Evolutionary conservation across 371 early-diverging fungal species (phyloP).

Genomic region (Mortierella sp.): DNA sequence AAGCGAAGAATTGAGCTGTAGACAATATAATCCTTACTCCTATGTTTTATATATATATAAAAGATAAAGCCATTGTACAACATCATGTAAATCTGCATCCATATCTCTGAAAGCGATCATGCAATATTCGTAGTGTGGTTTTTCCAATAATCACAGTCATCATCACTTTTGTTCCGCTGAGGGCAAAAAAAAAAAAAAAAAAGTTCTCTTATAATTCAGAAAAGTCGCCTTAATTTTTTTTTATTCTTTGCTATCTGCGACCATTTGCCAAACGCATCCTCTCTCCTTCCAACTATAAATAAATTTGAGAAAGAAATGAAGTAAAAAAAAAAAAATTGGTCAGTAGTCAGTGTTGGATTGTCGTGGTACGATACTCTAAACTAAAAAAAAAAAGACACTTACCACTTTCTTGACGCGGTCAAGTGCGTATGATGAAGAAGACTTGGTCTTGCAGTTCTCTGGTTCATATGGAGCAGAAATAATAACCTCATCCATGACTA

Average conservation of each 20-base stretch:
- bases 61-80: too few relatives aligned
- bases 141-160: too few relatives aligned
- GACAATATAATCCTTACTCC: too few relatives aligned
- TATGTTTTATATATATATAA: too few relatives aligned
- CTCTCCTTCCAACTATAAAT: constrained; percentile 68
- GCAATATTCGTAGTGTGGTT: too few relatives aligned
- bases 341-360: not conserved
- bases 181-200: too few relatives aligned
- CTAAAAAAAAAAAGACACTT: constrained; percentile 32
- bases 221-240: too few relatives aligned
- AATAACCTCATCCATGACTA: constrained; percentile 87
- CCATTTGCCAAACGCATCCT: constrained; percentile 61
- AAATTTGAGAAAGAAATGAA: not conserved
- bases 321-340: not conserved
- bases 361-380: not conserved
- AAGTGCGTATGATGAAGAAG: constrained; percentile 69
- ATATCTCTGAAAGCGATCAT: too few relatives aligned
- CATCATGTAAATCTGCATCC: too few relatives aligned
- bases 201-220: too few relatives aligned
- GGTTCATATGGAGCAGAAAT: constrained; percentile 82
- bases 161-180: too few relatives aligned
- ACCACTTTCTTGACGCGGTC: constrained; percentile 85
- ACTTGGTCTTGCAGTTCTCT: constrained; percentile 77
- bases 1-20: constrained; percentile 33
- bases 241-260: constrained; percentile 30